Evolutionary conservation across 768 basidiomycete species (phyloP).

Genomic region (Suillus decipiens): DNA sequence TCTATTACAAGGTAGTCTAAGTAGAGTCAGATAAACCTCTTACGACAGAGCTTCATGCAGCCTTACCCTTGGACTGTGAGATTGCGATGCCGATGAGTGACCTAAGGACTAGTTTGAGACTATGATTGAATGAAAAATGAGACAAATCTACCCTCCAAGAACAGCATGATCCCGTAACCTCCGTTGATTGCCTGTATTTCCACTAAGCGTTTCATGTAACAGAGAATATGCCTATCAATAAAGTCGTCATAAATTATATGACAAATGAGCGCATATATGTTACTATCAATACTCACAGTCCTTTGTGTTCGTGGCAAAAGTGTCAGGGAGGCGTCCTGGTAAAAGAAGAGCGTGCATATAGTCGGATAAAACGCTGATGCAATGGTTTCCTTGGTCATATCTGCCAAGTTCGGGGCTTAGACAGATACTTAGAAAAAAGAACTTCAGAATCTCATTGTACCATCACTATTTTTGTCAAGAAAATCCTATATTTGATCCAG

Average conservation of each 20-base stretch:
- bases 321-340: constrained; percentile 21
- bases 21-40: background rate
- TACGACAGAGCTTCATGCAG: background rate
- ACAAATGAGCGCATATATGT: constrained; percentile 31
- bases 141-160: constrained; percentile 49
- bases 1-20: constrained; percentile 61
- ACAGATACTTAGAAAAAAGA: background rate
- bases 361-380: constrained; percentile 32
- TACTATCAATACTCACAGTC: constrained; percentile 9
- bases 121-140: background rate
- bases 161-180: constrained; percentile 44
- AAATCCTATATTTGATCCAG: constrained; percentile 22
- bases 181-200: constrained; percentile 43
- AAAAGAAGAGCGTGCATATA: constrained; percentile 42
- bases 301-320: constrained; percentile 20
- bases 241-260: constrained; percentile 23
- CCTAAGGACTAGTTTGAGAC: constrained; percentile 29
- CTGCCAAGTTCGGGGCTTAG: constrained; percentile 14
- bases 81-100: constrained; percentile 50
- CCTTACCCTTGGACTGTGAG: constrained; percentile 47
- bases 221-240: constrained; percentile 50
- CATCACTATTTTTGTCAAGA: constrained; percentile 21
- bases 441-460: constrained; percentile 14
- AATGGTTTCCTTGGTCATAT: constrained; percentile 23
- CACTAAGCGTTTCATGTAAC: constrained; percentile 48